Evolutionary conservation across 2,329 filamentous ascomycete species (phyloP).

Genomic region (Phaeosphaeriaceae sp.): DNA sequence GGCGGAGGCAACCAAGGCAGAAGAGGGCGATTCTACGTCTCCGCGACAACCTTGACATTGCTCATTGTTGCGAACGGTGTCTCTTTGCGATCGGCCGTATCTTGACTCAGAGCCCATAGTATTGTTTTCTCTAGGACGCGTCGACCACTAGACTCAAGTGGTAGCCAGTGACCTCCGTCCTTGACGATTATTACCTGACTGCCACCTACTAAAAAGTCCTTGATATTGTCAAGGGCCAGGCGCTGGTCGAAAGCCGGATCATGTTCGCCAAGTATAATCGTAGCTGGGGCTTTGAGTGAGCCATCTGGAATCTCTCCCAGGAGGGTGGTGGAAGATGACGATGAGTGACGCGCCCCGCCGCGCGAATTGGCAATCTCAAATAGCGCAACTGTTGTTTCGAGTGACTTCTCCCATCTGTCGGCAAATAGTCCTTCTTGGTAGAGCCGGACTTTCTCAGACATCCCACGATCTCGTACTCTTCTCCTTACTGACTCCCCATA

Average conservation of each 20-base stretch:
- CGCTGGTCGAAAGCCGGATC: constrained; percentile 59
- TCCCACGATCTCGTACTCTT: constrained; percentile 52
- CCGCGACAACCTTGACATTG: constrained; percentile 25
- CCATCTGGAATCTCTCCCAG: constrained; percentile 54
- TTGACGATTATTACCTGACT: constrained; percentile 60
- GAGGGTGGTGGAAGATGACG: constrained; percentile 37
- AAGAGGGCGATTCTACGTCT: constrained; percentile 12
- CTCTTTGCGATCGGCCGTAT: constrained; percentile 16
- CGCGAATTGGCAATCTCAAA: constrained; percentile 47
- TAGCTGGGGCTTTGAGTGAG: constrained; percentile 58
- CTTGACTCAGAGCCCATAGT: constrained; percentile 39
- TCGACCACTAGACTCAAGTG: constrained; percentile 55
- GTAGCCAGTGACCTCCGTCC: constrained; percentile 59
- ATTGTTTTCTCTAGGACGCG: constrained; percentile 51
- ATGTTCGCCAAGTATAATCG: constrained; percentile 60
- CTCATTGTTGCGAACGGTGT: constrained; percentile 28
- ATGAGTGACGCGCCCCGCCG: constrained; percentile 12
- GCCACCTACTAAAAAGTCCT: constrained; percentile 56
- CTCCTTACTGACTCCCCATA: constrained; percentile 50
- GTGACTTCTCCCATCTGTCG: constrained; percentile 58
- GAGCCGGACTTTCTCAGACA: constrained; percentile 59
- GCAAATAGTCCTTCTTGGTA: constrained; percentile 60
- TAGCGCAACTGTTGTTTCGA: constrained; percentile 57
- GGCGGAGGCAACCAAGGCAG: too few species aligned
- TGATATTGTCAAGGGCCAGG: constrained; percentile 60